phyloP scores from a whole-genome alignment of 495 filamentous ascomycete genomes.

The Aspergillus asperescens region DNA sequence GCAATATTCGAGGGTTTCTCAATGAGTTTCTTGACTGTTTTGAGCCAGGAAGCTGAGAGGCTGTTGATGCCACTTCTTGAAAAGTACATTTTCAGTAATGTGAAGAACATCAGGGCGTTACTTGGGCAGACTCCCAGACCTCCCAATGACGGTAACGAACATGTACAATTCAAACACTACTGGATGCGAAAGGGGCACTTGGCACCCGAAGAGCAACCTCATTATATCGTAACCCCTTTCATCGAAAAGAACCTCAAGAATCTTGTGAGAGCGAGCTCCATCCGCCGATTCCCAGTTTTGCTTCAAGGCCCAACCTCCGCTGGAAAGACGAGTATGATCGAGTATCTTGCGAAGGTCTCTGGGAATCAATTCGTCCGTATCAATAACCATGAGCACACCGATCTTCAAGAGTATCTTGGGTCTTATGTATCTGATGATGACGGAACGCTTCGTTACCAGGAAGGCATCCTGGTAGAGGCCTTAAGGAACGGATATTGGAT shows the following conservation, averaged over 20 bases:
- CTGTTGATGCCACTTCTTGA: slow-evolving; percentile 77
- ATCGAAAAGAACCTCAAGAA: slow-evolving; percentile 92
- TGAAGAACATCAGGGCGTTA: slow-evolving; percentile 59
- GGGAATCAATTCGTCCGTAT: slow-evolving; percentile 97
- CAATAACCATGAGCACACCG: slow-evolving; percentile 99
- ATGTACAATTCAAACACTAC: slow-evolving; percentile 88
- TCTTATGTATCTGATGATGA: slow-evolving; percentile 83
- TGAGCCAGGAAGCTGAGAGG: slow-evolving; percentile 71
- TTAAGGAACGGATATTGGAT: slow-evolving; percentile 94
- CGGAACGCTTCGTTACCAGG: slow-evolving; percentile 82
- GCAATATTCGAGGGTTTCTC: slow-evolving; percentile 92
- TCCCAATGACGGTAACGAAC: slow-evolving; percentile 67
- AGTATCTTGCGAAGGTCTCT: slow-evolving; percentile 90
- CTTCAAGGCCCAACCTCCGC: slow-evolving; percentile 95
- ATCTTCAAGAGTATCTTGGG: slow-evolving; percentile 95
- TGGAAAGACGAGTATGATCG: slow-evolving; percentile 99
- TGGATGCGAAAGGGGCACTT: slow-evolving; percentile 77
- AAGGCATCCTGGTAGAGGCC: slow-evolving; percentile 90
- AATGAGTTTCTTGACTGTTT: slow-evolving; percentile 92
- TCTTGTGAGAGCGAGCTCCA: slow-evolving; percentile 85
- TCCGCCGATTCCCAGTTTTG: slow-evolving; percentile 86
- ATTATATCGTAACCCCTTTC: slow-evolving; percentile 96
- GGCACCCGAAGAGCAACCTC: slow-evolving; percentile 61
- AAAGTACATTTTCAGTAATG: slow-evolving; percentile 65
- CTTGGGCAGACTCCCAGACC: slow-evolving; percentile 68